Percentiles rank a stretch among this genome's conserved stretches.
phyloP scores from a whole-genome alignment of 805 yeast genomes.

The Lipomyces yamanashiensis region DNA sequence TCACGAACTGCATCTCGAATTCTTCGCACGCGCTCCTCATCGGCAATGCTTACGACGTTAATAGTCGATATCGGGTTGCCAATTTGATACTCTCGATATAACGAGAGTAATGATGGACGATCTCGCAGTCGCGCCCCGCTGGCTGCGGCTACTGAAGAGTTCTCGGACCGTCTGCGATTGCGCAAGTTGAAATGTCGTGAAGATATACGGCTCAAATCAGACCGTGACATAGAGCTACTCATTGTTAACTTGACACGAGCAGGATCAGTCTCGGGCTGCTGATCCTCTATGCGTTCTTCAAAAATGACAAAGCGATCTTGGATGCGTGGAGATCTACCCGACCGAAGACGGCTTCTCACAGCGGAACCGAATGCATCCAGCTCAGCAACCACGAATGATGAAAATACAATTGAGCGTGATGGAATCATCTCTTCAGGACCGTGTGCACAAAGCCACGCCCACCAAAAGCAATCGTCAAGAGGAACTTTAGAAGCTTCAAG shows the following conservation, averaged over 20 bases:
- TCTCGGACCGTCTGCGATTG: not conserved
- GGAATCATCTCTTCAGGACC: constrained; percentile 27
- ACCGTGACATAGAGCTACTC: constrained; percentile 14
- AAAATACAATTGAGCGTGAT: constrained; percentile 14
- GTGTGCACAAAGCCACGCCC: constrained; percentile 30
- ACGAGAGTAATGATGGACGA: constrained; percentile 27
- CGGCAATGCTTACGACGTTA: not conserved
- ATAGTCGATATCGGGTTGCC: constrained; percentile 7
- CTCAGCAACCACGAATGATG: constrained; percentile 21
- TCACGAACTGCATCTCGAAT: not conserved
- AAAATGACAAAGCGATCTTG: constrained; percentile 11
- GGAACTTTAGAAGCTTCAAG: constrained; percentile 18
- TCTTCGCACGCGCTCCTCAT: constrained; percentile 13
- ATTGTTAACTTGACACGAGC: too few relatives aligned
- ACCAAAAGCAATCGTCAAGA: constrained; percentile 28
- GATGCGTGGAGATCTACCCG: not conserved
- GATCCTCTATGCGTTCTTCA: constrained; percentile 3
- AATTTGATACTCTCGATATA: constrained; percentile 23
- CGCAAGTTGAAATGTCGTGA: not conserved
- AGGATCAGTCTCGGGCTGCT: too few relatives aligned
- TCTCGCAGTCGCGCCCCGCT: constrained; percentile 13
- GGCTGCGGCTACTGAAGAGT: constrained; percentile 11
- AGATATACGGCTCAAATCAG: not conserved
- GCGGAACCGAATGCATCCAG: constrained; percentile 1
- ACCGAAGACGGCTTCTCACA: not conserved